Evolutionary conservation across 257 asterid species (phyloP).

Genomic region (Solanum medicagineum): DNA sequence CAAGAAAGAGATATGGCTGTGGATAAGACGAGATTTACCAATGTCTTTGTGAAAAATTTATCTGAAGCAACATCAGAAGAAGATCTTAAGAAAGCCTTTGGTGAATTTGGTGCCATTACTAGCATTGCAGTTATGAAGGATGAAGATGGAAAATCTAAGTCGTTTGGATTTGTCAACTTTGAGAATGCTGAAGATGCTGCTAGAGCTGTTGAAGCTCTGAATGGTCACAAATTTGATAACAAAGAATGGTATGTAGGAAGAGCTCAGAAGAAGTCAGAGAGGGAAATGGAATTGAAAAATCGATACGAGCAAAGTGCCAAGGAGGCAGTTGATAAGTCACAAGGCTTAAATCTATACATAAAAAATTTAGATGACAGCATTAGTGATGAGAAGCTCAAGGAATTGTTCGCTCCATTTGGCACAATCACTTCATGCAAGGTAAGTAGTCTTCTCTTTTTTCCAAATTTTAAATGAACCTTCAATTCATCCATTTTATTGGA

Average conservation of each 20-base stretch:
- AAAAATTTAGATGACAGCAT: slow-evolving; percentile 76
- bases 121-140: slow-evolving; percentile 75
- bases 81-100: slow-evolving; percentile 46
- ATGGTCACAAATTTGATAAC: slow-evolving; percentile 55
- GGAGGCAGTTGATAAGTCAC: slow-evolving; percentile 79
- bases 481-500: not conserved
- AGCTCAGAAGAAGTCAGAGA: slow-evolving; percentile 90
- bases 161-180: slow-evolving; percentile 91
- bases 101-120: slow-evolving; percentile 57
- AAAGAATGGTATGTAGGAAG: slow-evolving; percentile 88
- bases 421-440: slow-evolving; percentile 88
- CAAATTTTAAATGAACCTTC: not conserved
- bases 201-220: slow-evolving; percentile 68
- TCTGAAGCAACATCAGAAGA: slow-evolving; percentile 71
- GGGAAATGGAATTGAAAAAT: slow-evolving; percentile 57
- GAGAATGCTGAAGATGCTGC: slow-evolving; percentile 89
- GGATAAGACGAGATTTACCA: slow-evolving; percentile 58
- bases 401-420: slow-evolving; percentile 70
- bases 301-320: slow-evolving; percentile 68
- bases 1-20: slow-evolving; percentile 69
- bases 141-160: slow-evolving; percentile 70
- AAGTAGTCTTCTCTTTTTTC: not conserved
- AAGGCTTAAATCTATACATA: slow-evolving; percentile 69
- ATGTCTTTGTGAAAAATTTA: slow-evolving; percentile 77
- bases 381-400: slow-evolving; percentile 81